Conservation (phyloP, 805 yeast genomes). For the Myxozyma kluyveri region DNA sequence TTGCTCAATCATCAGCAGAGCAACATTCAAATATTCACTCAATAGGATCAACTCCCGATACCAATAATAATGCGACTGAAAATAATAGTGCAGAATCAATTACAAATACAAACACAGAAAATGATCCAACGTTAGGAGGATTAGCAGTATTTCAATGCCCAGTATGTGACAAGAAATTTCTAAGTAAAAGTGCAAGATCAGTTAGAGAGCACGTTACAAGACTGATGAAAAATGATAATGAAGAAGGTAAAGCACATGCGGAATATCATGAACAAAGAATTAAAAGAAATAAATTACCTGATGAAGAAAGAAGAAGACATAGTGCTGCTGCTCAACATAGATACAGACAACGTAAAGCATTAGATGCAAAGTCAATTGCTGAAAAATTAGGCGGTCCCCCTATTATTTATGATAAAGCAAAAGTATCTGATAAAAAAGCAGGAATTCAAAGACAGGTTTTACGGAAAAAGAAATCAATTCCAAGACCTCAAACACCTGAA, state of each 20-base stretch:
- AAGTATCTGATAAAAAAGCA: constrained; percentile 18
- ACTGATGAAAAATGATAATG: constrained; percentile 15
- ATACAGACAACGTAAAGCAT: constrained; percentile 15
- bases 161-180: constrained; percentile 23
- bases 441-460: constrained; percentile 17
- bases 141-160: constrained; percentile 20
- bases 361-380: constrained; percentile 15
- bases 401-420: constrained; percentile 18
- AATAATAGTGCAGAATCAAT: too few species aligned
- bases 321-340: constrained; percentile 24
- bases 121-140: too few species aligned
- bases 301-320: constrained; percentile 16
- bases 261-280: constrained; percentile 15
- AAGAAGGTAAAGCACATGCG: constrained; percentile 19
- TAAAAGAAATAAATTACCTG: constrained; percentile 11
- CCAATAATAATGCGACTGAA: too few species aligned
- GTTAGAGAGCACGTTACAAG: constrained; percentile 23
- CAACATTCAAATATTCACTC: too few species aligned
- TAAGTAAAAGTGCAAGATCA: constrained; percentile 17
- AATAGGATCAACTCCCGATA: too few species aligned
- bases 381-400: constrained; percentile 19
- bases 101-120: too few species aligned
- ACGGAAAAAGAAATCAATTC: constrained; percentile 8
- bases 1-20: too few species aligned
- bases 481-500: constrained; percentile 13